phyloP scores from a whole-genome alignment of 345 rosid genomes.

The Punica granatum region DNA sequence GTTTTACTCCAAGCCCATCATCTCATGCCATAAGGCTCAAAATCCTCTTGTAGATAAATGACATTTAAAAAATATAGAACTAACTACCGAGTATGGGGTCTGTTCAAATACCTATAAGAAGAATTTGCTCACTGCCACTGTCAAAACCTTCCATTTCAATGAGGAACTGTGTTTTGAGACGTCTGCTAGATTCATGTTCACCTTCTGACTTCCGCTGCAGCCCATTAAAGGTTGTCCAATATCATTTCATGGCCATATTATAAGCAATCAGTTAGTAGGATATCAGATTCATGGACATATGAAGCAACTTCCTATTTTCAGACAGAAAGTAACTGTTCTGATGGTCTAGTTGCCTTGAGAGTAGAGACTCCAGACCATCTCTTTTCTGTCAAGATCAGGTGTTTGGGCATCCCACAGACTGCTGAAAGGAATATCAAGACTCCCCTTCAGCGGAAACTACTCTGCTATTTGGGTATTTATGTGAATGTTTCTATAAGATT shows the following conservation, averaged over 20 bases:
- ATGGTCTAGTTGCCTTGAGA: no score
- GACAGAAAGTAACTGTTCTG: background rate
- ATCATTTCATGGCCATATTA: background rate
- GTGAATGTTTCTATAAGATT: no score
- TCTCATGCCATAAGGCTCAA: background rate
- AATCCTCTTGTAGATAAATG: background rate
- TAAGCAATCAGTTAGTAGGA: background rate
- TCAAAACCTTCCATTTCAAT: conserved; percentile 99
- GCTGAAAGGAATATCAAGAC: no score
- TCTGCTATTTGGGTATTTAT: no score
- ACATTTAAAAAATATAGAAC: background rate
- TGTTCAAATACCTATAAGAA: conserved; percentile 71
- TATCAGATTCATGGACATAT: background rate
- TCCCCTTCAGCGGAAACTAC: no score
- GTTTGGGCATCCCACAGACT: no score
- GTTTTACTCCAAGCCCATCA: background rate
- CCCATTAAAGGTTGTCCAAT: background rate
- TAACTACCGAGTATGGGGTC: background rate
- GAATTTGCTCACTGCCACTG: conserved; percentile 78
- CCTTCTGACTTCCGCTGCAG: conserved; percentile 96
- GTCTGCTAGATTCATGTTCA: conserved; percentile 94
- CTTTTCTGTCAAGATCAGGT: no score
- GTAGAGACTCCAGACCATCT: no score
- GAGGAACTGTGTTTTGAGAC: conserved; percentile 91
- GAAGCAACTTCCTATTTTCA: background rate